These are phyloP conservation scores for Apiosordaria backusii DNA, from an alignment of 495 filamentous ascomycete genomes.

Conservation along the genomic window DNA sequence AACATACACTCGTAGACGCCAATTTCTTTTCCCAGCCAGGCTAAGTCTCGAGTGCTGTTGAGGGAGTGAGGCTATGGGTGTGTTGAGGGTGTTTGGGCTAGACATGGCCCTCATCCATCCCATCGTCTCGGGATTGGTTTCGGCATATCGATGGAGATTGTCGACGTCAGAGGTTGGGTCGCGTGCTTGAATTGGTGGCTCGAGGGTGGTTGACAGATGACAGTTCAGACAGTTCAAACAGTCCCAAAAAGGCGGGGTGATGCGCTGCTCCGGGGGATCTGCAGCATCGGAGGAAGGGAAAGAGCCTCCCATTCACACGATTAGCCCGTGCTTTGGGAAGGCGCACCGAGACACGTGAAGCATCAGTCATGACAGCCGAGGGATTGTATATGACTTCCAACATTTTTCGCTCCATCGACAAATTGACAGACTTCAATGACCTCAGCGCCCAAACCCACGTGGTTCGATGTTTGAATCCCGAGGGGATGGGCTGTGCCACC, in stretches of 20 bases:
- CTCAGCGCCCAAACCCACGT: background rate
- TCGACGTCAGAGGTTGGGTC: slow-evolving; percentile 17
- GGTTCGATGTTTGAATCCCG: background rate
- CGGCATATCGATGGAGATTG: background rate
- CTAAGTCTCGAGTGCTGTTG: too few relatives aligned
- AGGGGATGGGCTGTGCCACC: background rate
- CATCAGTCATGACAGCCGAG: background rate
- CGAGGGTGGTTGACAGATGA: slow-evolving; percentile 10
- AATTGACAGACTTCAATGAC: background rate
- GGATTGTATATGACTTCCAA: too few relatives aligned
- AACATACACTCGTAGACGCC: too few relatives aligned
- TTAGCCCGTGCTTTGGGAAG: too few relatives aligned
- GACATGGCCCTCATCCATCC: too few relatives aligned
- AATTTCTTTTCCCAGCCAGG: too few relatives aligned
- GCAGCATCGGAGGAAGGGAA: background rate
- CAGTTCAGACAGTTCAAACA: too few relatives aligned
- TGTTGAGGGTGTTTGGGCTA: too few relatives aligned
- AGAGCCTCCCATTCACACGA: background rate
- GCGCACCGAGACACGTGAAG: background rate
- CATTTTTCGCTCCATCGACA: background rate
- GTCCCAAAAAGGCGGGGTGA: background rate
- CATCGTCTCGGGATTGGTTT: background rate
- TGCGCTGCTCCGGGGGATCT: background rate
- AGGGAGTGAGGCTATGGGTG: too few relatives aligned
- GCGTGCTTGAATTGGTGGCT: slow-evolving; percentile 6